Evolutionary conservation across 2,329 filamentous ascomycete species (phyloP).

Genomic region (Phialophora tarda): DNA sequence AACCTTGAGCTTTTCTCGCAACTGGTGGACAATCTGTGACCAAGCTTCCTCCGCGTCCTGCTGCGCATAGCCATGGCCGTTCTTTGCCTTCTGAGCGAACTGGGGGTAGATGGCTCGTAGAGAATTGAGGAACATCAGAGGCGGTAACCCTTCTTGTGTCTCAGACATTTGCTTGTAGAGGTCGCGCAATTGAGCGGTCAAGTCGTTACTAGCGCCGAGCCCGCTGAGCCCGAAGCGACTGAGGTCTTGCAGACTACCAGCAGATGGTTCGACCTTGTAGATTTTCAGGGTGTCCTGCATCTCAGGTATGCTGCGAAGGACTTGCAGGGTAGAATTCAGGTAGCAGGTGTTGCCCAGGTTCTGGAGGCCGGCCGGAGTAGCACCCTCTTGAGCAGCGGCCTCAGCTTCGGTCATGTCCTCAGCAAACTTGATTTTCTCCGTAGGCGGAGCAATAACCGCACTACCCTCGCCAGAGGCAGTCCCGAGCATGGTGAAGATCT

Average conservation of each 20-base stretch:
- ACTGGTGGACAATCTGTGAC: slow-evolving; percentile 88
- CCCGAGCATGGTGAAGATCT: slow-evolving; percentile 96
- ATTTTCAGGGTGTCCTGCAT: slow-evolving; percentile 77
- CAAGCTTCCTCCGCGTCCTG: slow-evolving; percentile 98
- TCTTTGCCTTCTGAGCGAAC: slow-evolving; percentile 86
- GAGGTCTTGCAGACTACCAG: slow-evolving; percentile 50
- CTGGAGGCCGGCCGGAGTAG: slow-evolving; percentile 82
- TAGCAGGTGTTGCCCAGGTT: slow-evolving; percentile 99
- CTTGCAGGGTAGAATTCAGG: slow-evolving; percentile 95
- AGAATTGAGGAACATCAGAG: slow-evolving; percentile 79
- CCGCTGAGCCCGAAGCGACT: slow-evolving; percentile 63
- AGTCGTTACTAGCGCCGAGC: slow-evolving; percentile 67
- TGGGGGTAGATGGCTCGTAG: slow-evolving; percentile 83
- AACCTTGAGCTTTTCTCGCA: slow-evolving; percentile 77
- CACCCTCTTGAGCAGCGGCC: slow-evolving; percentile 78
- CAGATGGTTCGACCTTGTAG: slow-evolving; percentile 56
- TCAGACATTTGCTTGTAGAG: slow-evolving; percentile 88
- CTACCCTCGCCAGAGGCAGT: slow-evolving; percentile 68
- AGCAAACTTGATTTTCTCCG: slow-evolving; percentile 82
- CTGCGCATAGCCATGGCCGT: slow-evolving; percentile 86
- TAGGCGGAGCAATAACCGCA: slow-evolving; percentile 62
- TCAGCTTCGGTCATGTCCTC: slow-evolving; percentile 99
- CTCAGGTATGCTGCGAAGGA: slow-evolving; percentile 85
- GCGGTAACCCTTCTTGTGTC: slow-evolving; percentile 85
- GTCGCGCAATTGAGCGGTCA: slow-evolving; percentile 77